Conservation (phyloP, 2,329 filamentous ascomycete genomes). For the Rutstroemia sp. region DNA sequence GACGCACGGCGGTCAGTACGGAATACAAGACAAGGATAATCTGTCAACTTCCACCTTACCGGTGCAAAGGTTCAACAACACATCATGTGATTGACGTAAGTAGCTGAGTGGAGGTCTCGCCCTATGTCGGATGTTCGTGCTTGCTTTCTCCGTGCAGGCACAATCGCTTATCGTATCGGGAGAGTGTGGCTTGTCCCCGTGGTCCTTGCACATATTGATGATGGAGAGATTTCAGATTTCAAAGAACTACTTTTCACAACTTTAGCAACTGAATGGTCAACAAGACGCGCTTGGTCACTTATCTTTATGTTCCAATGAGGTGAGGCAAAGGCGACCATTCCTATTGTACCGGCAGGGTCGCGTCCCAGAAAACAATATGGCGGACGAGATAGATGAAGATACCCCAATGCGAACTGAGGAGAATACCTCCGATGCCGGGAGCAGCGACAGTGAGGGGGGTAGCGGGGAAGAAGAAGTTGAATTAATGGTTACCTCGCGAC, state of each 20-base stretch:
- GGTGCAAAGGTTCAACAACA: too few relatives aligned
- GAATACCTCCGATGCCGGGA: conserved; percentile 13
- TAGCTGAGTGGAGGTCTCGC: neutral
- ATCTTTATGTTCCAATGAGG: neutral
- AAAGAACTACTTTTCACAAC: neutral
- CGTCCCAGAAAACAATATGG: conserved; percentile 7
- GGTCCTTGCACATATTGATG: neutral
- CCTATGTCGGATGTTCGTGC: too few relatives aligned
- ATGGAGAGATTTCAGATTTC: neutral
- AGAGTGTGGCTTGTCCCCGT: neutral
- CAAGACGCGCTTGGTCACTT: neutral
- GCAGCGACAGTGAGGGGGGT: conserved; percentile 11
- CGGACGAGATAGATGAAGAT: conserved; percentile 13
- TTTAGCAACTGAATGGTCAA: neutral
- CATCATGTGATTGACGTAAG: neutral
- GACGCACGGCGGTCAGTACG: too few relatives aligned
- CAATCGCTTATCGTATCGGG: neutral
- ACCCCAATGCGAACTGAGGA: conserved; percentile 17
- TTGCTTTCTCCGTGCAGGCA: too few relatives aligned
- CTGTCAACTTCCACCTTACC: neutral
- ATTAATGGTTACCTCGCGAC: conserved; percentile 66
- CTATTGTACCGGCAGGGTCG: neutral
- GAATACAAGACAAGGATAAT: too few relatives aligned
- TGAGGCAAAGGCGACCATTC: neutral
- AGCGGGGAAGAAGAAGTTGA: conserved; percentile 38